Evolutionary conservation across 1,284 basidiomycete genomes (phyloP), one percentile per base, ranked within the genome.

Genomic region (Xerocomus amazonicus): DNA sequence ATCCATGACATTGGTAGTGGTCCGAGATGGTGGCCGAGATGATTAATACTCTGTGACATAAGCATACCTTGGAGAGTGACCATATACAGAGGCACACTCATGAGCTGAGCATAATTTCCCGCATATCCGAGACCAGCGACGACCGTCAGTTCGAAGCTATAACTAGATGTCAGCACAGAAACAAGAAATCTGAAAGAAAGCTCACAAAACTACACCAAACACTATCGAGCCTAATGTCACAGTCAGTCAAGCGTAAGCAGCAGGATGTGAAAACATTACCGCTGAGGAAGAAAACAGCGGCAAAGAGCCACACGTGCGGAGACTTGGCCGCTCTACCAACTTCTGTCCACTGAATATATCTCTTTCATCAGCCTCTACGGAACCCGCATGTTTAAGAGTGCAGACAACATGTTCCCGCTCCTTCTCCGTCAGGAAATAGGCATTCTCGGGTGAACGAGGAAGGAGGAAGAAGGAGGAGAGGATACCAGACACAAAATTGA

Each of bases 131-230:
- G 67, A 9, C 63, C 55, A 35, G 67, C 64, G 3, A 81, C 70
- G 47, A 81, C 78, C 3, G 74, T 73, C 6, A 82, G 80, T 3
- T 77, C 67, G 55, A 84, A 84, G 60, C 77, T 79, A 45, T 9
- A 41, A 26, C 26, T 26, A 39, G 4, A 27, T 9, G 6, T 63
- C 28, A 63, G n/a, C 4, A 29, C 9, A 9, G n/a, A 10, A 28
- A 17, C 39, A 29, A 26, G 23, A 26, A 16, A 12, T 28, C n/a
- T 9, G 4, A 16, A 3, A 3, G 39, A 17, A 6, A 9, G 10
- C 57, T 49, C 51, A 66, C 63, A 51, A 68, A 13, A 69, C 70
- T 14, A 78, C 57, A 23, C 74, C 74, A 50, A 70, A 70, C 0
- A 76, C 46, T 4, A 63, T 60, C 12, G 73, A 71, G 4, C 78